These are phyloP conservation scores for Jimgerdemannia lactiflua DNA, from an alignment of 192 early-diverging fungal genomes.

Conservation along the genomic window DNA sequence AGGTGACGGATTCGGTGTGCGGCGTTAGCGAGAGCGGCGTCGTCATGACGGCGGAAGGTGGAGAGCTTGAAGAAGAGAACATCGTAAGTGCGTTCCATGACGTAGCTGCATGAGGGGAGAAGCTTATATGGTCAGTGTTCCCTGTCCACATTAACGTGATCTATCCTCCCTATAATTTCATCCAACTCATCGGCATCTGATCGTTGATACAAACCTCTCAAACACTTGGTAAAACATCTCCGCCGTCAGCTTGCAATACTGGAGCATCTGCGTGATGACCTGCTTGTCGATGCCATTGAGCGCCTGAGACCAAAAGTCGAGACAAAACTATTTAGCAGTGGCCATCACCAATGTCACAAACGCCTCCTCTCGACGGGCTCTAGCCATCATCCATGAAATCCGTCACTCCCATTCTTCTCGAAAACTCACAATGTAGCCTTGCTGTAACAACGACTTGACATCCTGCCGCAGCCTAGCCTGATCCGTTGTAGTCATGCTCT, in stretches of 20 bases:
- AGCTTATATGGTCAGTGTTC: not conserved
- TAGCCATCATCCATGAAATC: not conserved
- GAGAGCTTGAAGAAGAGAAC: slow-evolving; percentile 52
- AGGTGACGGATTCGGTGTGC: slow-evolving; percentile 26
- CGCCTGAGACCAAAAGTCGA: slow-evolving; percentile 6
- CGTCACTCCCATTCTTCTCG: not conserved
- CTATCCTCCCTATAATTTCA: not conserved
- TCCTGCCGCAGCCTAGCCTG: slow-evolving; percentile 1
- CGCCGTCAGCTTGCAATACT: slow-evolving; percentile 15
- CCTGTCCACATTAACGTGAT: too few relatives aligned
- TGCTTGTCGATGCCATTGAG: slow-evolving; percentile 24
- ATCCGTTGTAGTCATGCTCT: slow-evolving; percentile 7
- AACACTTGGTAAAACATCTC: slow-evolving; percentile 26
- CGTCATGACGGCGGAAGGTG: slow-evolving; percentile 28
- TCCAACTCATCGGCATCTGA: too few relatives aligned
- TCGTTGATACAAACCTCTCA: slow-evolving; percentile 21
- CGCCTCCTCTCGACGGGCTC: too few relatives aligned
- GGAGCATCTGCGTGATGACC: slow-evolving; percentile 12
- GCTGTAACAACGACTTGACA: slow-evolving; percentile 5
- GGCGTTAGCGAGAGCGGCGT: slow-evolving; percentile 33
- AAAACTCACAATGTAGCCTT: not conserved
- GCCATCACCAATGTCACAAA: not conserved
- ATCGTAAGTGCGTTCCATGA: slow-evolving; percentile 55
- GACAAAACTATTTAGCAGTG: not conserved
- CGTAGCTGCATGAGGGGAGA: slow-evolving; percentile 18